Evolutionary conservation across 768 basidiomycete species (phyloP).

Genomic region (Galerina marginata): DNA sequence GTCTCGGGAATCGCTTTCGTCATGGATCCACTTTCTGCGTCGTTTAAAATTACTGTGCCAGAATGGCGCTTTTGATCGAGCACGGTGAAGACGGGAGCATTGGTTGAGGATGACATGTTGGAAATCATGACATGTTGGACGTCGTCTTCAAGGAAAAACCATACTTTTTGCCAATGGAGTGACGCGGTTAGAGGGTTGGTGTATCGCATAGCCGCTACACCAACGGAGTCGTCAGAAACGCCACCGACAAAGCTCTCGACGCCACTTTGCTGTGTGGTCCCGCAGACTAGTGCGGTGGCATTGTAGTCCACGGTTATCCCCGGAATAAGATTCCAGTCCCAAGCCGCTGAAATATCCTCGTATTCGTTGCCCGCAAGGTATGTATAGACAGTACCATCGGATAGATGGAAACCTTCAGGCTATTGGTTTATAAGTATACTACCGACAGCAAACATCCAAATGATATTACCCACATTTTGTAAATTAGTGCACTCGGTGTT

Average conservation of each 20-base stretch:
- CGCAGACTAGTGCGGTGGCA: slow-evolving; percentile 58
- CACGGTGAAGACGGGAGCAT: slow-evolving; percentile 61
- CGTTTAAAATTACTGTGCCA: slow-evolving; percentile 51
- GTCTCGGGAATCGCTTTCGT: slow-evolving; percentile 32
- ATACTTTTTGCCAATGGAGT: slow-evolving; percentile 69
- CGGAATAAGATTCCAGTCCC: slow-evolving; percentile 83
- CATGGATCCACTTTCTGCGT: slow-evolving; percentile 20
- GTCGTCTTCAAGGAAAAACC: slow-evolving; percentile 74
- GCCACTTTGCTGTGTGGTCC: slow-evolving; percentile 46
- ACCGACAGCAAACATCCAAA: not conserved
- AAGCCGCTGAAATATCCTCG: slow-evolving; percentile 71
- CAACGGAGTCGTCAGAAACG: slow-evolving; percentile 59
- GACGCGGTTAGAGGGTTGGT: slow-evolving; percentile 62
- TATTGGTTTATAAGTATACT: slow-evolving; percentile 21
- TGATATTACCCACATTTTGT: slow-evolving; percentile 54
- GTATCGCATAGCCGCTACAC: slow-evolving; percentile 68
- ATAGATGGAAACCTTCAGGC: slow-evolving; percentile 73
- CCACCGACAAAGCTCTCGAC: slow-evolving; percentile 69
- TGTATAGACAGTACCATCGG: slow-evolving; percentile 68
- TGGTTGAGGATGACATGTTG: slow-evolving; percentile 48
- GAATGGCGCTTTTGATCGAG: slow-evolving; percentile 65
- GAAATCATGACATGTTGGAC: slow-evolving; percentile 68
- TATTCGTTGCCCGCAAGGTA: slow-evolving; percentile 73
- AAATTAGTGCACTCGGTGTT: slow-evolving; percentile 72
- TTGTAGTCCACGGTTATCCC: slow-evolving; percentile 72